Conservation (phyloP, 2,329 filamentous ascomycete species). For the Colletotrichum kahawae region DNA sequence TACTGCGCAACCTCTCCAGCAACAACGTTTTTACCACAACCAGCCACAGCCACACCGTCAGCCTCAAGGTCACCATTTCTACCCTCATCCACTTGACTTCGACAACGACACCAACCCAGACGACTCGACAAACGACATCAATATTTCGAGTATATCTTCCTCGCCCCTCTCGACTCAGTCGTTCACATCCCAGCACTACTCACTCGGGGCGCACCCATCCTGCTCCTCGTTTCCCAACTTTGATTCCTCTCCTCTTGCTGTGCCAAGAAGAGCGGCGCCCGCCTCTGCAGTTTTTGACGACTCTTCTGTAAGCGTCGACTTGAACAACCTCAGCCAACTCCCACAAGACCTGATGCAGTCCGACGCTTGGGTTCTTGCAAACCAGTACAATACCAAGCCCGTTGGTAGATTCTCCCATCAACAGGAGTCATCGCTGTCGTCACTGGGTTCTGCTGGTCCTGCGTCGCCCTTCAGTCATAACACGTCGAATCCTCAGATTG, state of each 20-base stretch:
- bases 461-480: constrained; percentile 62
- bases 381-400: constrained; percentile 42
- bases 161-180: constrained; percentile 19
- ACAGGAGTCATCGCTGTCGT: constrained; percentile 66
- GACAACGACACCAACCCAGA: constrained; percentile 1
- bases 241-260: background rate
- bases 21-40: background rate
- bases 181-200: constrained; percentile 26
- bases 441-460: constrained; percentile 64
- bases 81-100: constrained; percentile 6
- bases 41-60: background rate
- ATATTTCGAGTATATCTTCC: constrained; percentile 3
- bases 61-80: background rate
- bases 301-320: background rate
- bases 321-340: background rate
- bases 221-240: background rate
- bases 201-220: constrained; percentile 25
- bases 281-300: background rate
- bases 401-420: constrained; percentile 53
- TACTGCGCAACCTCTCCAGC: constrained; percentile 7
- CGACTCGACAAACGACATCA: background rate
- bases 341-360: constrained; percentile 42
- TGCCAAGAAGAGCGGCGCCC: background rate
- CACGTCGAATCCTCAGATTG: constrained; percentile 63
- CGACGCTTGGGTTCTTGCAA: constrained; percentile 43